Evolutionary conservation across 2,329 filamentous ascomycete species (phyloP), one percentile per base, ranked within the genome.

Genomic region (Aureobasidium sp.): DNA sequence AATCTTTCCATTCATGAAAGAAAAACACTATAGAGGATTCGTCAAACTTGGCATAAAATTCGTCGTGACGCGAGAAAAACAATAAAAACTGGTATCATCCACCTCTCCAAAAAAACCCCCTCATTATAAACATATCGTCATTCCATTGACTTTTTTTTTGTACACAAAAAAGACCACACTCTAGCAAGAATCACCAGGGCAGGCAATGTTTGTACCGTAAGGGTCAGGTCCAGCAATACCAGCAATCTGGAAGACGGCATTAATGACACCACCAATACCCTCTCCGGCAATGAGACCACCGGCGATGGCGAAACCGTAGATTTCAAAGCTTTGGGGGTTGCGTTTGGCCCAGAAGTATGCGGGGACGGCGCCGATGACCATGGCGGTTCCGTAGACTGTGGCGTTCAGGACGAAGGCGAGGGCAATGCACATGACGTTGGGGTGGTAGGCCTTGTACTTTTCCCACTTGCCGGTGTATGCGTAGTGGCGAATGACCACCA

Each of bases 201-300:
- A 80, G 2, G 70, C 77, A 57, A 76, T 68, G 40, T 73, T 69
- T 0, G 71, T 73, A 14, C 78, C 78, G 61, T 79, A 75, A 0
- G 69, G 68, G 45, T 71, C 69, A 15, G 70, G 70, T 9, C 78
- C 77, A 15, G 70, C 66, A 61, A 77, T 76, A 29, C 75, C 75
- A 1, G 72, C 74, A 58, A 81, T 74, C 66, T 80, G 75, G 68
- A 80, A 76, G 39, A 80, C 70, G 2, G 84, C 83, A 65, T 85
- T 85, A 62, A 86, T 69, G n/a, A 85, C 82, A 65, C 84, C 84
- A 37, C 84, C 84, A 60, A 86, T 79, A 61, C 84, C 84, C 72
- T 86, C 84, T 5, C 84, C 84, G 3, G 84, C 83, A 69, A 86
- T 86, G 65, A 85, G 75, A 50, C 84, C 84, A 35, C 81, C 81